A percentile compares a stretch with the other conserved stretches of the same genome.
These are phyloP conservation scores for Penstemon newberryi DNA, from an alignment of 257 asterid species.

Conservation along the genomic window DNA sequence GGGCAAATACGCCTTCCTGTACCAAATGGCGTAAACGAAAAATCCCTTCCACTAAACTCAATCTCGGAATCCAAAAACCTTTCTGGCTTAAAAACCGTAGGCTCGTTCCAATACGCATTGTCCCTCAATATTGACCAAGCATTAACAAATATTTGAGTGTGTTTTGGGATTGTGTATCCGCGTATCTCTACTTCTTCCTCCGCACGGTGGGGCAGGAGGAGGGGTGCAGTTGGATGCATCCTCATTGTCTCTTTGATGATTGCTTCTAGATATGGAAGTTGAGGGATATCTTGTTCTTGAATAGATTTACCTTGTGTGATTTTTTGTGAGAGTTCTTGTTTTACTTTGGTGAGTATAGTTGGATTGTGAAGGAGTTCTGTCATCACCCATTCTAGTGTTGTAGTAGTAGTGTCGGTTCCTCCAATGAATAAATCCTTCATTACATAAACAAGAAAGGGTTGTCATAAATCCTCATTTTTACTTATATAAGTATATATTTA, in stretches of 20 bases:
- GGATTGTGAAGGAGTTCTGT: constrained; percentile 39
- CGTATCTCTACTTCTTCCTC: constrained; percentile 28
- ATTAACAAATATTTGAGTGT: constrained; percentile 33
- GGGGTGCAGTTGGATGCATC: constrained; percentile 26
- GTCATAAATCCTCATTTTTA: too few species aligned
- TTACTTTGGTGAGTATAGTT: constrained; percentile 26
- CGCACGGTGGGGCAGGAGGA: constrained; percentile 29
- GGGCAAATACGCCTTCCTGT: constrained; percentile 33
- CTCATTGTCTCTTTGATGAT: constrained; percentile 40
- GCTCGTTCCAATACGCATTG: constrained; percentile 31
- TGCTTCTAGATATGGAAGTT: constrained; percentile 32
- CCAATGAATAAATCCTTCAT: constrained; percentile 36
- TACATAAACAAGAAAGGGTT: background rate
- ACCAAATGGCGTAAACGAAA: constrained; percentile 30
- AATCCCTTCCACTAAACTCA: constrained; percentile 32
- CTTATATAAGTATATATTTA: too few species aligned
- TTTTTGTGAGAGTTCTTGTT: constrained; percentile 23
- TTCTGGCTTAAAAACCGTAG: constrained; percentile 31
- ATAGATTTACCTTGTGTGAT: too few species aligned
- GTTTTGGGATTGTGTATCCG: constrained; percentile 33
- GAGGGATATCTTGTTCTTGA: constrained; percentile 19
- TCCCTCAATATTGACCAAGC: constrained; percentile 36
- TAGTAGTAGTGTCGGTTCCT: constrained; percentile 36
- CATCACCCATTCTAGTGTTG: constrained; percentile 39
- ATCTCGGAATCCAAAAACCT: constrained; percentile 30